Evolutionary conservation across 1,139 yeast species (phyloP).

Genomic region (Maudiozyma humilis): DNA sequence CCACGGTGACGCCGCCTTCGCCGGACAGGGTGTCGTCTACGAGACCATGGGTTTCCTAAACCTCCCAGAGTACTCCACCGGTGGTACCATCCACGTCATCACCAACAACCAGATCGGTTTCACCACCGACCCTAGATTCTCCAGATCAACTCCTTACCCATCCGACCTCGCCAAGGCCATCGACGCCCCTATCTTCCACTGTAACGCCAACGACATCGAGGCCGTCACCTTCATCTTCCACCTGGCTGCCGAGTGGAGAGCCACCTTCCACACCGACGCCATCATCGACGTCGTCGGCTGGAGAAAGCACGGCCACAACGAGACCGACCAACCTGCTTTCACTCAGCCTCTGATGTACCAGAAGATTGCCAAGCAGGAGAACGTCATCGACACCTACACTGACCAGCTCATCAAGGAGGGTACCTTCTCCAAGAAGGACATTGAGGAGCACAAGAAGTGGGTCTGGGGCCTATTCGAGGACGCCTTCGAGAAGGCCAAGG

Average conservation of each 20-base stretch:
- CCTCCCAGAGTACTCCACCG: conserved; percentile 92
- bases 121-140: conserved; percentile 96
- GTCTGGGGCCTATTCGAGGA: conserved; percentile 93
- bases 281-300: conserved; percentile 96
- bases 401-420: conserved; percentile 76
- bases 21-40: conserved; percentile 98
- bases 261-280: conserved; percentile 90
- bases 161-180: conserved; percentile 94
- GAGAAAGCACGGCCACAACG: conserved; percentile 98
- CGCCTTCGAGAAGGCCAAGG: conserved; percentile 78
- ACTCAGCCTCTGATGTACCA: conserved; percentile 97
- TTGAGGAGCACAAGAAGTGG: conserved; percentile 95
- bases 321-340: conserved; percentile 97
- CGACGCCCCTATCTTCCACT: conserved; percentile 98
- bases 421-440: conserved; percentile 79
- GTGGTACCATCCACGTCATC: conserved; percentile 95
- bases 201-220: conserved; percentile 96
- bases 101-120: conserved; percentile 98
- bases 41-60: conserved; percentile 94
- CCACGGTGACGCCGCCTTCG: conserved; percentile 99
- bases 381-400: conserved; percentile 79
- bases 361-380: conserved; percentile 78
- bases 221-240: conserved; percentile 85
- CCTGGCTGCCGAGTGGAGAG: conserved; percentile 98
- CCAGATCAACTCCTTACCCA: conserved; percentile 96